A percentile compares a stretch with the other conserved stretches of the same genome.
phyloP scores from a whole-genome alignment of 768 basidiomycete species.

The Lyophyllum atratum region DNA sequence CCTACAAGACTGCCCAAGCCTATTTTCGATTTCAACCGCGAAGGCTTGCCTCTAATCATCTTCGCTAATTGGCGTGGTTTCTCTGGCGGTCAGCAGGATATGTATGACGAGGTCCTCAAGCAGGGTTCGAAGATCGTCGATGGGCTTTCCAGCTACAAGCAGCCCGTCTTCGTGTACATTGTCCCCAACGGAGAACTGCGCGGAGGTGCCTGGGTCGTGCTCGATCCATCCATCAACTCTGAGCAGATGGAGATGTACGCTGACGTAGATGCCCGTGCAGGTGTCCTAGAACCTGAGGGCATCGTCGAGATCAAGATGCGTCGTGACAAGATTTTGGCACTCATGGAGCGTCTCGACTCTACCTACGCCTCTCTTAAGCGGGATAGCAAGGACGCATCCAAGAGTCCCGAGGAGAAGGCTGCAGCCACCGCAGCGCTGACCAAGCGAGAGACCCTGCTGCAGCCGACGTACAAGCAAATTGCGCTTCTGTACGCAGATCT shows the following conservation, averaged over 20 bases:
- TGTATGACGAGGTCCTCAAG: slow-evolving; percentile 97
- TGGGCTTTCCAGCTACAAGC: slow-evolving; percentile 94
- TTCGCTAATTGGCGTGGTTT: slow-evolving; percentile 99
- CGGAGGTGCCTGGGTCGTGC: slow-evolving; percentile 98
- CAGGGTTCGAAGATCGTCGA: slow-evolving; percentile 99
- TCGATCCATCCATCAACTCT: slow-evolving; percentile 96
- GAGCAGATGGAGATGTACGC: slow-evolving; percentile 99
- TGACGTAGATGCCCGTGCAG: slow-evolving; percentile 92
- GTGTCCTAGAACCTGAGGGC: slow-evolving; percentile 96
- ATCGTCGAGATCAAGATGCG: slow-evolving; percentile 98
- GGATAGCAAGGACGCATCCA: slow-evolving; percentile 73
- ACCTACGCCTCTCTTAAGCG: slow-evolving; percentile 81
- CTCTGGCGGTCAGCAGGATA: slow-evolving; percentile 99
- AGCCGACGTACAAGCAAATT: slow-evolving; percentile 92
- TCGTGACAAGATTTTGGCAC: slow-evolving; percentile 82
- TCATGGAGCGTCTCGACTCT: slow-evolving; percentile 94
- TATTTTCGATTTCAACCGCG: slow-evolving; percentile 98
- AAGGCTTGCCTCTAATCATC: slow-evolving; percentile 95
- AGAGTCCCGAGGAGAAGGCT: slow-evolving; percentile 74
- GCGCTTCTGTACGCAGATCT: slow-evolving; percentile 95
- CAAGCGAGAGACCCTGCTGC: slow-evolving; percentile 75
- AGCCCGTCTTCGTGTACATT: slow-evolving; percentile 98
- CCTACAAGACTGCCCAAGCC: slow-evolving; percentile 99
- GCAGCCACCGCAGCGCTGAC: slow-evolving; percentile 68
- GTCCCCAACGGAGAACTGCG: slow-evolving; percentile 98